Evolutionary conservation across 257 asterid species (phyloP), one percentile per base, ranked within the genome.

Genomic region (Orobanche coerulescens): DNA sequence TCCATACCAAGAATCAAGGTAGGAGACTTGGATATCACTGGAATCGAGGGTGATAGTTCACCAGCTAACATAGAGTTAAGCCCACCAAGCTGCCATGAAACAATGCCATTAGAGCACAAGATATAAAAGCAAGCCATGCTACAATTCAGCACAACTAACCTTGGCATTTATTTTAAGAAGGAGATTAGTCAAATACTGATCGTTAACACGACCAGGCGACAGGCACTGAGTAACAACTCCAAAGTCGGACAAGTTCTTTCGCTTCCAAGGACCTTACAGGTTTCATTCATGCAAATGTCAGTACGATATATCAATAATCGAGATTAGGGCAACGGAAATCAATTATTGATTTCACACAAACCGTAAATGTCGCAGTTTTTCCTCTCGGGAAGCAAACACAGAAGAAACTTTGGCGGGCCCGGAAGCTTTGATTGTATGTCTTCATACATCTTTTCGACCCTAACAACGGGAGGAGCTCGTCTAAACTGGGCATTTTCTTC

Each of bases 1-100:
- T 91, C 98, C 98, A 91, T 91, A 37, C 98, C 98, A 53, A 91
- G 80, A 65, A 91, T 85, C 16, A 88, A 62, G 18, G 98, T 88
- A 11, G 98, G 96, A 56, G 58, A 68, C 70, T 84, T 88, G 0
- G 98, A 87, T 23, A 91, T 79, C 69, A 82, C 0, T 1, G 95
- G 95, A 3, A 91, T 44, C 2, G 94, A 75, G 48, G 87, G 86
- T 12, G 78, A 64, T 42, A 72, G 56, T 39, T 91, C 98, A 36
- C 71, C 76, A 47, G 82, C 82, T 37, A 91, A 74, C 71, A 84
- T n/a, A 34, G 98, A 85, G 71, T 84, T 91, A 39, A 87, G 61
- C 13, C 98, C 98, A 54, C 98, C 98, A 44, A 91, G 94, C 96
- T 90, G 87, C 71, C 52, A 62, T 30, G n/a, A 15, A 15, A 14